Base-by-base conservation (phyloP, 2,329 filamentous ascomycete genomes). In the Domatiomyces catenatus region DNA sequence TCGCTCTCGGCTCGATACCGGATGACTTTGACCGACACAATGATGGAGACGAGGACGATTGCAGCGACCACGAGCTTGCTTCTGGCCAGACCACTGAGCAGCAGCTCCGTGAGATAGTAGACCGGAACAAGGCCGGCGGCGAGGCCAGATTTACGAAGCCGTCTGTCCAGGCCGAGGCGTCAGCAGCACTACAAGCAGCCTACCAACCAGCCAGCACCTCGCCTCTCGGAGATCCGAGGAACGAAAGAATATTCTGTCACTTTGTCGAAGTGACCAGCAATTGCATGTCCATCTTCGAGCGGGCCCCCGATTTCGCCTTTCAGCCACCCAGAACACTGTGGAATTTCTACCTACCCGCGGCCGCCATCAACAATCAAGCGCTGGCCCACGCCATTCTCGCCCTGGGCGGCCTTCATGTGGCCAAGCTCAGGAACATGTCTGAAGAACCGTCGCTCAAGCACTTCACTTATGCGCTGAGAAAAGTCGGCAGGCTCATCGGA, bases 331-430 rank as follows among this genome's bases (percentile, higher is more conserved):
- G 73, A 54, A 70, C 70, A 17, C 56, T 75, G 19, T 83, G 79
- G 79, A 81, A 77, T 20, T 81, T 94, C 60, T 89, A 81, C 0
- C 79, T 96, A 58, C 89, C 90, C 0, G 77, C 89, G 54, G 78
- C 90, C 56, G 84, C 92, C 0, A 75, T 96, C 48, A 81, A 83
- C 51, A 80, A 95, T 59, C 86, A 87, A n/a, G 86, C 84, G 0
- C 74, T 96, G 0, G 75, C 96, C 18, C 90, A 96, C 62, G 85
- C 89, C 7, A 93, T 96, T 66, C 77, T 96, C 36, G 90, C 90
- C 0, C 66, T 95, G 36, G 83, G 84, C 20, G 90, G 86, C 64
- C 69, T 95, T 43, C 90, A 96, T 61, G 89, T 95, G 60, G 84
- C 90, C 24, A 86, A 84, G 59, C 72, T 94, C 3, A 84, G 93